Evolutionary conservation across 192 early-diverging fungal species (phyloP).

Genomic region (Coemansia sp.): DNA sequence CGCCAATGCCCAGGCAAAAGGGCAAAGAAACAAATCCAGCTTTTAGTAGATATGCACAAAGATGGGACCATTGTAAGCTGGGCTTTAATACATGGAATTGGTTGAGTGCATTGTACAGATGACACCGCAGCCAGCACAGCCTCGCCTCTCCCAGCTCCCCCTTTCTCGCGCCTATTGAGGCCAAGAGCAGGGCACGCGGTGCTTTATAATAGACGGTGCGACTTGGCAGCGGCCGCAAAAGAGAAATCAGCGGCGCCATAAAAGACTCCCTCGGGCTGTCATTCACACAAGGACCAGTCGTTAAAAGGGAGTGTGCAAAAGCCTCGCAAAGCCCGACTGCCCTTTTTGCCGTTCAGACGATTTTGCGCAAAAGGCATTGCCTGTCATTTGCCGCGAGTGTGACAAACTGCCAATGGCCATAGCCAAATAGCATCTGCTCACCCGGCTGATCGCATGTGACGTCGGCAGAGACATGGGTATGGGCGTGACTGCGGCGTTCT

Average conservation of each 20-base stretch:
- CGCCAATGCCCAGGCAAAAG: constrained; percentile 2
- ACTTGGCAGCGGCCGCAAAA: constrained; percentile 7
- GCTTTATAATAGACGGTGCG: background rate
- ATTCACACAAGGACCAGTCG: background rate
- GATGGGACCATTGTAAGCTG: constrained; percentile 12
- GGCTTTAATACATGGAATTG: constrained; percentile 4
- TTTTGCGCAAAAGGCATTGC: background rate
- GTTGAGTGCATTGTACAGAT: constrained; percentile 11
- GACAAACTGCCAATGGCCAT: background rate
- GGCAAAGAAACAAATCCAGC: background rate
- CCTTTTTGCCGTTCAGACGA: background rate
- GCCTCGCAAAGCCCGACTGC: background rate
- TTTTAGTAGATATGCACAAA: constrained; percentile 18
- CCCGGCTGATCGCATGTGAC: background rate
- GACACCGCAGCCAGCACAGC: background rate
- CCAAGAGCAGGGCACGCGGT: background rate
- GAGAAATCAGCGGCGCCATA: constrained; percentile 2
- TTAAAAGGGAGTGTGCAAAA: background rate
- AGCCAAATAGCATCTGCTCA: background rate
- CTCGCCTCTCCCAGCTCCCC: background rate
- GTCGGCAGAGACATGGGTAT: background rate
- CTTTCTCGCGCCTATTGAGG: constrained; percentile 6
- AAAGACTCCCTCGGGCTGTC: background rate
- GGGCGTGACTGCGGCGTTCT: background rate
- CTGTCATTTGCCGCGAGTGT: background rate